Conservation (phyloP, 108 stramenopile genomes). For the Skeletonema grethae region DNA sequence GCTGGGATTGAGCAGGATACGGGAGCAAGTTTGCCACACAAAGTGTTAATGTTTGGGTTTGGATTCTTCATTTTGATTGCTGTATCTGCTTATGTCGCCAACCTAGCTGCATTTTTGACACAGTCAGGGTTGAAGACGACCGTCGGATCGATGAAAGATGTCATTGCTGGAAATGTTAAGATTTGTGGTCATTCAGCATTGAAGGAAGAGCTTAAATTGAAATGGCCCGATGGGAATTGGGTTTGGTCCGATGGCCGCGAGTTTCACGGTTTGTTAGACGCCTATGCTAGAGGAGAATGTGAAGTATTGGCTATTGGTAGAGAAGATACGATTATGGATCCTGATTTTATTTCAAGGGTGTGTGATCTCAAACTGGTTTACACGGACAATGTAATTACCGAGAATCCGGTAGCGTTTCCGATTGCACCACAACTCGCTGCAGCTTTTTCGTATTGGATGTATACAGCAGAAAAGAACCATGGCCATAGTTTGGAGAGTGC, state of each 20-base stretch:
- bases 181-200: constrained; percentile 31
- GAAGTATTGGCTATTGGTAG: constrained; percentile 17
- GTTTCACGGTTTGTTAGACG: constrained; percentile 4
- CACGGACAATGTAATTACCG: constrained; percentile 16
- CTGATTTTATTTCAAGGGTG: not conserved
- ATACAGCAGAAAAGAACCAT: no score
- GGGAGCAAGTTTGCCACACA: constrained; percentile 11
- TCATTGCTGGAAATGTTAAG: not conserved
- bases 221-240: constrained; percentile 25
- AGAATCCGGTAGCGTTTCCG: constrained; percentile 32
- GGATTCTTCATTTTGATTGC: constrained; percentile 30
- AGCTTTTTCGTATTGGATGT: constrained; percentile 27
- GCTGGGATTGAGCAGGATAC: constrained; percentile 24
- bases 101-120: constrained; percentile 27
- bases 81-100: constrained; percentile 27
- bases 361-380: constrained; percentile 20
- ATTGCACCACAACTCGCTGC: constrained; percentile 18
- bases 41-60: constrained; percentile 31
- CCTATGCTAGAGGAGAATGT: constrained; percentile 24
- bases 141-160: constrained; percentile 1
- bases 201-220: constrained; percentile 7
- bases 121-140: not conserved
- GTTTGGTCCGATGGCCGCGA: not conserved
- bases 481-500: not conserved
- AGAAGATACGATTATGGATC: constrained; percentile 12